These are phyloP conservation scores for Buxus sempervirens DNA, from an alignment of 164 flowering plant species.

Conservation along the genomic window DNA sequence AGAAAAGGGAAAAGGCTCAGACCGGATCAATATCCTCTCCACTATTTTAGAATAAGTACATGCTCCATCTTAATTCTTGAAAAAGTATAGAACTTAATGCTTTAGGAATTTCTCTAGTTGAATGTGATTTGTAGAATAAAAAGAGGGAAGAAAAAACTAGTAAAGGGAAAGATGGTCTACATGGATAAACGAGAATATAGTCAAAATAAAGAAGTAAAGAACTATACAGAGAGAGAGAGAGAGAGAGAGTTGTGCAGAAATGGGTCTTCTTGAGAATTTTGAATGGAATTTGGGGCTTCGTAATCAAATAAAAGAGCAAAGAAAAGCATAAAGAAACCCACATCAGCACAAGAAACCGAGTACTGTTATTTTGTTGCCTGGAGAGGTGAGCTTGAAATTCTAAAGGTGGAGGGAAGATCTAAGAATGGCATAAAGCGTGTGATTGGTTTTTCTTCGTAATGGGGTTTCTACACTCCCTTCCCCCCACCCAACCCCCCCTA, in stretches of 20 bases:
- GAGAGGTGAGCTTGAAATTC: conserved; percentile 55
- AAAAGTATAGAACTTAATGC: neutral
- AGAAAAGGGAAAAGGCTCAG: too few species aligned
- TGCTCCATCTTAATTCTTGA: neutral
- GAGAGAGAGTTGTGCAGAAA: conserved; percentile 19
- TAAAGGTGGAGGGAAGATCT: conserved; percentile 40
- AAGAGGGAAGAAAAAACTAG: neutral
- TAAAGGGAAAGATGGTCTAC: conserved; percentile 19
- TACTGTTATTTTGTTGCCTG: conserved; percentile 35
- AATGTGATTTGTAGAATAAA: neutral
- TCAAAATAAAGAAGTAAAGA: neutral
- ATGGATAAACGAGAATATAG: conserved; percentile 24
- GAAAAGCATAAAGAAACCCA: conserved; percentile 55
- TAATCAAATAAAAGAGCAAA: conserved; percentile 27
- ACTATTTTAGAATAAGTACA: neutral
- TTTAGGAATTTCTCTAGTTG: neutral
- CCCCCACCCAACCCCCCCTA: conserved; percentile 13
- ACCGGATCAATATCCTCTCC: neutral
- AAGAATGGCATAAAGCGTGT: conserved; percentile 62
- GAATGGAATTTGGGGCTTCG: conserved; percentile 25
- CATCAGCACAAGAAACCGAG: conserved; percentile 56
- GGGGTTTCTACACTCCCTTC: conserved; percentile 21
- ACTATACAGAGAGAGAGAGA: conserved; percentile 5
- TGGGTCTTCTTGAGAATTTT: conserved; percentile 26
- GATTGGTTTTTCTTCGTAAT: conserved; percentile 32